A percentile compares a stretch with the other conserved stretches of the same genome.
Evolutionary conservation across 352 stramenopile species (phyloP).

Genomic region (Lagenidium sp.): DNA sequence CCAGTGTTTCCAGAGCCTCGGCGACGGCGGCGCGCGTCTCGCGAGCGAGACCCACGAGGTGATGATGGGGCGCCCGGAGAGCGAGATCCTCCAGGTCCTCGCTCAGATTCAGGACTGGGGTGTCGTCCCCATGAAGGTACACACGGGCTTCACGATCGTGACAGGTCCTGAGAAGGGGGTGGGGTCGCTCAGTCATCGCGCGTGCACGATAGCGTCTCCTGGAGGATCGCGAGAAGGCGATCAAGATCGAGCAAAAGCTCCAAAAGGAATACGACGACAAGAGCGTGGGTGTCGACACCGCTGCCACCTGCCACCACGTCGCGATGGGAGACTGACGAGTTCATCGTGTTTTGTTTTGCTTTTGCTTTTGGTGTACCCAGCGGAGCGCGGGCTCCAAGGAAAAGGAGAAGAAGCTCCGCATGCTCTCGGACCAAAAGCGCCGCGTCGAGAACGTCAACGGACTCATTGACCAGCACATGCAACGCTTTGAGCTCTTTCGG

Average conservation of each 20-base stretch:
- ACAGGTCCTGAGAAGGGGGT: too few relatives aligned
- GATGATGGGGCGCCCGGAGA: constrained; percentile 61
- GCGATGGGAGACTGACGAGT: too few relatives aligned
- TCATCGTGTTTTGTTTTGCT: too few relatives aligned
- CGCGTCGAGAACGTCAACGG: constrained; percentile 76
- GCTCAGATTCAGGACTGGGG: constrained; percentile 79
- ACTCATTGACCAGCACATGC: constrained; percentile 65
- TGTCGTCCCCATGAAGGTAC: constrained; percentile 72
- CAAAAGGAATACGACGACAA: constrained; percentile 74
- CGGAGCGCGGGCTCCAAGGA: constrained; percentile 38
- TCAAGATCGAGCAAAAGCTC: constrained; percentile 70
- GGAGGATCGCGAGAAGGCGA: constrained; percentile 71
- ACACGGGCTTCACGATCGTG: not conserved
- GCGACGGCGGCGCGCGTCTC: constrained; percentile 40
- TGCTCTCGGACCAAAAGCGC: constrained; percentile 77
- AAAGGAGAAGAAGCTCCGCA: constrained; percentile 73
- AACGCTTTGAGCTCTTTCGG: constrained; percentile 63
- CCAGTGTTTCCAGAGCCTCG: constrained; percentile 38
- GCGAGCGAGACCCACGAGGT: constrained; percentile 62
- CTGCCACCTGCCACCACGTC: too few relatives aligned
- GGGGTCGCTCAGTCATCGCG: too few relatives aligned
- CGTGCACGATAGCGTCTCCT: constrained; percentile 34
- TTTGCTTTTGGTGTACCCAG: constrained; percentile 9
- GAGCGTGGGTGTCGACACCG: too few relatives aligned
- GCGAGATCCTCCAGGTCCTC: constrained; percentile 56